Conservation (phyloP, 345 rosid genomes). For the Eucalyptus erythrocorys region DNA sequence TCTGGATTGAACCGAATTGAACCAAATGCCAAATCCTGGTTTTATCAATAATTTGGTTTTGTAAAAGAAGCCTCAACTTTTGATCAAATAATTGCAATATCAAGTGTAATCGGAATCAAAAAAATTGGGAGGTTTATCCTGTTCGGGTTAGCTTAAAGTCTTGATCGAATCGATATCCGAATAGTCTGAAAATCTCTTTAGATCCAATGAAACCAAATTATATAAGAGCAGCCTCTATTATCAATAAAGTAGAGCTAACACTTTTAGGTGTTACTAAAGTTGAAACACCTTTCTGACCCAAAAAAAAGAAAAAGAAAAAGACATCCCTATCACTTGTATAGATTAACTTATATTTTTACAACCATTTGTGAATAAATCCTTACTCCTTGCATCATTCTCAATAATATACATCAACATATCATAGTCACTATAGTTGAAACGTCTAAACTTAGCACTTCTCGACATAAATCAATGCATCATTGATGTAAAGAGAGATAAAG, state of each 20-base stretch:
- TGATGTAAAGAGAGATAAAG: neutral
- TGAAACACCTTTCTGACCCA: too few species aligned
- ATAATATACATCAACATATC: neutral
- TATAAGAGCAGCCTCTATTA: neutral
- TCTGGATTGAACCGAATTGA: neutral
- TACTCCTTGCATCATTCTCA: neutral
- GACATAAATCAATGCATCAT: neutral
- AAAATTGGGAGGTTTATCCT: neutral
- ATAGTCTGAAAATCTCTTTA: neutral
- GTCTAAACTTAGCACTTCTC: neutral
- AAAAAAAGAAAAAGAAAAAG: rapidly evolving
- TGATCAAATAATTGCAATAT: neutral
- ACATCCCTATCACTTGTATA: neutral
- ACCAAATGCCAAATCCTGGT: neutral
- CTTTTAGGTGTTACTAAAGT: neutral
- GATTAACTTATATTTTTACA: neutral
- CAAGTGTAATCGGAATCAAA: neutral
- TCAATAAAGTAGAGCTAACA: neutral
- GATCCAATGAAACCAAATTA: neutral
- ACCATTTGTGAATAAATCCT: neutral
- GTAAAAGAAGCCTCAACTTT: neutral
- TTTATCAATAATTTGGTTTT: neutral
- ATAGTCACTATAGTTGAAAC: neutral
- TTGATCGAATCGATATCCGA: neutral
- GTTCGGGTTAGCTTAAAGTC: neutral